Evolutionary conservation across 345 rosid species (phyloP).

Genomic region (Schrenkiella parvula): DNA sequence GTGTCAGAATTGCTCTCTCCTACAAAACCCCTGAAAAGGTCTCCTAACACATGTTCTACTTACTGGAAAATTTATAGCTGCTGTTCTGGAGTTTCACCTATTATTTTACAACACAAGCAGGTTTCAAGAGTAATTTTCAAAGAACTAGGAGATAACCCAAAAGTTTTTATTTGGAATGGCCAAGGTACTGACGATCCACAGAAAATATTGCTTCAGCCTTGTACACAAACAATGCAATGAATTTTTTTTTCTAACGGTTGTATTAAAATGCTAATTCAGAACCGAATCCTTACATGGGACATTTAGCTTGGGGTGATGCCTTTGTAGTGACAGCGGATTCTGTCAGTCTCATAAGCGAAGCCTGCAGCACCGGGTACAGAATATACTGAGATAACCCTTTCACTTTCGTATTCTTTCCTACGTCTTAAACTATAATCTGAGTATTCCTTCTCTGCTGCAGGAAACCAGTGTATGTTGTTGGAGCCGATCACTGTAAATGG

Average conservation of each 20-base stretch:
- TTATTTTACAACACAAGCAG: slow-evolving; percentile 33
- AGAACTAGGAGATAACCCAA: slow-evolving; percentile 74
- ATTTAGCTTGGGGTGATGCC: slow-evolving; percentile 99
- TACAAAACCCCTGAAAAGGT: slow-evolving; percentile 86
- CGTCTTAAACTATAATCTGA: neutral
- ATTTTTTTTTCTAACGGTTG: slow-evolving; percentile 24
- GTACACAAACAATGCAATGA: neutral
- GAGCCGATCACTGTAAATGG: slow-evolving; percentile 88
- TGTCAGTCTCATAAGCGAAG: slow-evolving; percentile 88
- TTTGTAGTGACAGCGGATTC: slow-evolving; percentile 96
- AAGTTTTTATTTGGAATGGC: slow-evolving; percentile 83
- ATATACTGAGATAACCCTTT: slow-evolving; percentile 22
- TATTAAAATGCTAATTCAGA: slow-evolving; percentile 44
- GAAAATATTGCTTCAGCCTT: neutral
- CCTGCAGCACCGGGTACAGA: slow-evolving; percentile 92
- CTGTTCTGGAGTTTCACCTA: neutral
- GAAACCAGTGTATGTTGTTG: slow-evolving; percentile 87
- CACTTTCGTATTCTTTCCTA: neutral
- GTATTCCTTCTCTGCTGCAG: slow-evolving; percentile 35
- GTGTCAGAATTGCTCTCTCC: slow-evolving; percentile 79
- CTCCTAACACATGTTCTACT: slow-evolving; percentile 10
- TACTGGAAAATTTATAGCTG: neutral
- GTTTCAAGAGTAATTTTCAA: slow-evolving; percentile 59
- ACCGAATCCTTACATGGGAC: slow-evolving; percentile 88
- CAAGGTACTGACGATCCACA: slow-evolving; percentile 50